These are phyloP conservation scores for Leccinum rimulosum DNA, from an alignment of 768 basidiomycete species.

Conservation along the genomic window DNA sequence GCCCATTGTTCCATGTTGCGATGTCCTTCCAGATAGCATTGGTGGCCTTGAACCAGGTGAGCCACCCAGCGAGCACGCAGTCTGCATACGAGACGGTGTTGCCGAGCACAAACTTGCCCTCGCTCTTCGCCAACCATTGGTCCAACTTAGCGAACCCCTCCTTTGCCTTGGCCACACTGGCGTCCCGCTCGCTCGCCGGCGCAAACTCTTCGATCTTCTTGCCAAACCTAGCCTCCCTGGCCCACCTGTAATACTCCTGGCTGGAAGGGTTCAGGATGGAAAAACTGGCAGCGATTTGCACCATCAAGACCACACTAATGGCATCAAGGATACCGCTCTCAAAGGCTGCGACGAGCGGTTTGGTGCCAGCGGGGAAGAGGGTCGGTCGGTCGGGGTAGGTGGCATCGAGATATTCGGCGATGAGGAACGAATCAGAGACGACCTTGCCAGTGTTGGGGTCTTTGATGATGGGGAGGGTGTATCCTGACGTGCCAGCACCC, in stretches of 20 bases:
- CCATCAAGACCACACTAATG: slow-evolving; percentile 8
- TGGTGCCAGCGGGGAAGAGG: no score
- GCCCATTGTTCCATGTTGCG: no score
- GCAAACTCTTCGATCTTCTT: slow-evolving; percentile 36
- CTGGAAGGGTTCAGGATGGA: slow-evolving; percentile 27
- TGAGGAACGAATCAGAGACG: slow-evolving; percentile 23
- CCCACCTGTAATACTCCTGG: slow-evolving; percentile 32
- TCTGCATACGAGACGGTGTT: slow-evolving; percentile 10
- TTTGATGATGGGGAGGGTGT: slow-evolving; percentile 42
- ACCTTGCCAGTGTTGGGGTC: slow-evolving; percentile 36
- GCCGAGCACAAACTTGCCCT: slow-evolving; percentile 36
- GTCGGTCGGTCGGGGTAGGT: slow-evolving; percentile 22
- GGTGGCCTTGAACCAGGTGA: no score
- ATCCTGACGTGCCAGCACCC: slow-evolving; percentile 31
- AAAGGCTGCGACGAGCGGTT: no score
- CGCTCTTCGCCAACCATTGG: slow-evolving; percentile 28
- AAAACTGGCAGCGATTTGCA: slow-evolving; percentile 15
- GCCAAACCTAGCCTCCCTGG: slow-evolving; percentile 33
- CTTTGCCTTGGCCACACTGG: slow-evolving; percentile 28
- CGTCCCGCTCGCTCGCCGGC: slow-evolving; percentile 29
- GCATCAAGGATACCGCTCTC: slow-evolving; percentile 3
- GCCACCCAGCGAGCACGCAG: slow-evolving; percentile 26
- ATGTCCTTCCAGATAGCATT: no score
- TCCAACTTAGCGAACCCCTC: slow-evolving; percentile 26
- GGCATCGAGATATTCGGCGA: slow-evolving; percentile 46